These are phyloP conservation scores for Dactylellina leptospora DNA, from an alignment of 2,329 filamentous ascomycete genomes.

Conservation along the genomic window DNA sequence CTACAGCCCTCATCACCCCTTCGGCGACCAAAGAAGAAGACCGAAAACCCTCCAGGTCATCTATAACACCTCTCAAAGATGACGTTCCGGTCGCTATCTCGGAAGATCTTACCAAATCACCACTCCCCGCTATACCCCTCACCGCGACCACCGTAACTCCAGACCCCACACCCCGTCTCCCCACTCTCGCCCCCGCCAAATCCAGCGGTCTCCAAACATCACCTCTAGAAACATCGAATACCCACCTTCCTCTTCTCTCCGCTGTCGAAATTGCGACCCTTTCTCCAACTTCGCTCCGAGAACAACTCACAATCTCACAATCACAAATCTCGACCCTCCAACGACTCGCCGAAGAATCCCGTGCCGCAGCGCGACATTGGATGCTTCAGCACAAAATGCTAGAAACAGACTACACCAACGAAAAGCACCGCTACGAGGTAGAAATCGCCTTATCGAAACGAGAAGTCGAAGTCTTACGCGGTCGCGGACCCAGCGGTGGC, in stretches of 20 bases:
- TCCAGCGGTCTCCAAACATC: slow-evolving; percentile 33
- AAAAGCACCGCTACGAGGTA: slow-evolving; percentile 56
- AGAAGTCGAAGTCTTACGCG: slow-evolving; percentile 54
- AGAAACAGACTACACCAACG: slow-evolving; percentile 56
- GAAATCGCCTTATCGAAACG: slow-evolving; percentile 56
- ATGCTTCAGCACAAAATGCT: slow-evolving; percentile 57
- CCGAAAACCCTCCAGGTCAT: slow-evolving; percentile 22
- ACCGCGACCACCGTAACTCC: slow-evolving; percentile 46
- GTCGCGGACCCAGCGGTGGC: slow-evolving; percentile 1
- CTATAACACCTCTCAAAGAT: slow-evolving; percentile 36
- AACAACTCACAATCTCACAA: slow-evolving; percentile 57
- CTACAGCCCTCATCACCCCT: slow-evolving; percentile 26
- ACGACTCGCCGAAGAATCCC: slow-evolving; percentile 54
- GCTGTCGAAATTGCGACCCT: slow-evolving; percentile 56
- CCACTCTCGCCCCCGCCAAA: slow-evolving; percentile 21
- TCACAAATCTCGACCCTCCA: slow-evolving; percentile 55
- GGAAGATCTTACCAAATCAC: slow-evolving; percentile 40
- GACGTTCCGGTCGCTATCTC: slow-evolving; percentile 26
- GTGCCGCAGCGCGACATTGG: slow-evolving; percentile 56
- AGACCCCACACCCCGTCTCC: slow-evolving; percentile 45
- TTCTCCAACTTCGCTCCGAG: slow-evolving; percentile 56
- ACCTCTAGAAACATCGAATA: slow-evolving; percentile 1
- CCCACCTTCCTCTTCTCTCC: slow-evolving; percentile 45
- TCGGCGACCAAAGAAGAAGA: slow-evolving; percentile 25
- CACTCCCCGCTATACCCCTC: slow-evolving; percentile 41